Evolutionary conservation across 441 rosid genomes (phyloP).

Genomic region (Cnidoscolus chayamansa): DNA sequence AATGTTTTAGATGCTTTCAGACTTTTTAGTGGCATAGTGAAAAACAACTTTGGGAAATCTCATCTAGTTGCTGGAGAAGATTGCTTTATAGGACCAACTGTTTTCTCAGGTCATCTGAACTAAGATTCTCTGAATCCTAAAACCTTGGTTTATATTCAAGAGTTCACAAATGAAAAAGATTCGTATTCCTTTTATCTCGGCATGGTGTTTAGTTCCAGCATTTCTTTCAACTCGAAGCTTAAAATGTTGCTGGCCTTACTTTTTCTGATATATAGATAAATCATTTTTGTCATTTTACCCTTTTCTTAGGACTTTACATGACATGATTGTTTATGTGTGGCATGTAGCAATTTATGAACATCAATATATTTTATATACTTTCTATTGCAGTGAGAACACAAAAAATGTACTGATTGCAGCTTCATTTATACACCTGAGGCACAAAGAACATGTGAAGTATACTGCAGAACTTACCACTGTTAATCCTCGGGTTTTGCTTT

Average conservation of each 20-base stretch:
- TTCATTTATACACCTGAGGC: slow-evolving; percentile 74
- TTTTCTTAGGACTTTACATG: neutral
- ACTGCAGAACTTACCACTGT: slow-evolving; percentile 68
- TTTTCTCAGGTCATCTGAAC: neutral
- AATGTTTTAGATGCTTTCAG: neutral
- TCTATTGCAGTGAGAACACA: slow-evolving; percentile 60
- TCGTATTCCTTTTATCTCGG: neutral
- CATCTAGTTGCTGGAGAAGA: neutral
- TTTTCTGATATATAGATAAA: neutral
- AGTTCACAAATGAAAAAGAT: neutral
- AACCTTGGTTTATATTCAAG: neutral
- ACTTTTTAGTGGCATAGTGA: neutral
- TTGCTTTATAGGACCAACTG: neutral
- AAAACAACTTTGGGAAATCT: neutral
- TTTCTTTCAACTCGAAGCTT: neutral
- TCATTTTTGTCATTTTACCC: neutral
- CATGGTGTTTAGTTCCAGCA: too few species aligned
- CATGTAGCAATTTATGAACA: slow-evolving; percentile 15
- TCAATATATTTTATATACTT: neutral
- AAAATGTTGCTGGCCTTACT: neutral
- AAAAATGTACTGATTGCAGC: slow-evolving; percentile 77
- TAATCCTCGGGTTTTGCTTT: slow-evolving; percentile 81
- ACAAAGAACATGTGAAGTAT: slow-evolving; percentile 63
- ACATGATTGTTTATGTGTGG: neutral
- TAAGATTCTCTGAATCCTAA: neutral